Evolutionary conservation across 2,329 filamentous ascomycete species (phyloP), one percentile per base, ranked within the genome.

Genomic region (Alternaria brassicicola): DNA sequence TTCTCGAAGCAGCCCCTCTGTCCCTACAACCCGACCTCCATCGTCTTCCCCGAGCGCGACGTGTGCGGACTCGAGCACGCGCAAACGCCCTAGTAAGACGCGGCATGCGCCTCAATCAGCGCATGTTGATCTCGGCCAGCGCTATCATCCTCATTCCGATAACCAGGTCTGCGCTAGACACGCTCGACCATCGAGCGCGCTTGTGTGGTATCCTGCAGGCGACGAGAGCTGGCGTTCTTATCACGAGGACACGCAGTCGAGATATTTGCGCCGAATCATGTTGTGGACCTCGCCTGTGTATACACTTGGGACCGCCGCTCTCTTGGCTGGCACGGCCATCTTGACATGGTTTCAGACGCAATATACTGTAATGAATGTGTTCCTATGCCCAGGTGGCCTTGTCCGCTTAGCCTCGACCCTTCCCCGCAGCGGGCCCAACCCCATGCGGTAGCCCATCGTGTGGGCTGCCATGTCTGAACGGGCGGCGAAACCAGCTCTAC

Each of bases 1-100:
- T 72, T 70, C 71, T 69, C 59, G 62, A 72, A 72, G 65, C 57
- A 58, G 54, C 59, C 49, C 57, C 53, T 53, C 62, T 64, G 54
- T n/a, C 52, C 36, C 35, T 9, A 61, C 63, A 47, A 65, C 60
- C 59, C 64, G 62, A 63, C 63, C 65, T 66, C 63, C 70, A 63
- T 70, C 68, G 70, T 68, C 54, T 48, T 65, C 65, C 52, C 71
- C 70, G 70, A 72, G 57, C 41, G 42, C 28, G 39, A 35, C 36
- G 23, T 36, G 45, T 48, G 55, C 57, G 46, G 45, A 23, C 39
- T 41, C 21, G 46, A 52, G 47, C 56, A 51, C 57, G 51, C 50
- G 54, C 57, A 21, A 38, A 54, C 57, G 58, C 47, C 63, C 50
- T 50, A 46, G 56, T 57, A 50, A 57, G 58, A 62, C 49, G 45